Evolutionary conservation across 768 basidiomycete genomes (phyloP), one percentile per base, ranked within the genome.

Genomic region (Boletus rex-veris): DNA sequence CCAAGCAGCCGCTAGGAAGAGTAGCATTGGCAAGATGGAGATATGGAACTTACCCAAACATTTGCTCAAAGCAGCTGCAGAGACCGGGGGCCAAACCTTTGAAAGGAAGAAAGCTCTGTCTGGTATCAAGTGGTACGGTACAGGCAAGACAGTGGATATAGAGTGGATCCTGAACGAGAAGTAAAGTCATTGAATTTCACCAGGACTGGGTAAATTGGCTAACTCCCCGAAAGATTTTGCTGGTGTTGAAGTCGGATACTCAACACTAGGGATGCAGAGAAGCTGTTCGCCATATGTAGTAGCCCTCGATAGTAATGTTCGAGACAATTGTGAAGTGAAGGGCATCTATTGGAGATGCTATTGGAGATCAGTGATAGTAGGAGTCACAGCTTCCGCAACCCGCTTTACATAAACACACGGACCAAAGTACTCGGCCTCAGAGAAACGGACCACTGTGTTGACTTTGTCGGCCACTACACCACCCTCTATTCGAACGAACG

Each of bases 121-220:
- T 5, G 62, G 74, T 3, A 70, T 81, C 53, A 79, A 75, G 47
- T 81, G 79, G 77, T 83, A 83, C 65, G 78, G 78, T 35, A 19
- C 52, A 15, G 75, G 73, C 52, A 28, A 58, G 2, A 62, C 64
- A 7, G 54, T 51, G 8, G 63, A 71, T 24, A 59, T 80, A 15
- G 64, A 69, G 12, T 83, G 81, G 81, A 42, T 71, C 31, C 72
- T 74, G 48, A 81, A 82, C 44, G 81, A 83, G 59, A 77, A 73
- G 79, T 78, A 33, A 47, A 71, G 54, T 30, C 36, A 21, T 24
- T 43, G 26, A 8, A 28, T 28, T 14, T 16, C 33, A 16, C 42
- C 26, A 24, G 33, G 7, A 37, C 12, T 24, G 21, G 18, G 21
- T 18, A 40, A 50, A 19, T 14, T 14, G 12, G 31, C 50, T 52